Evolutionary conservation across 192 early-diverging fungal species (phyloP), one percentile per base, ranked within the genome.

Genomic region (Thamnidium elegans): DNA sequence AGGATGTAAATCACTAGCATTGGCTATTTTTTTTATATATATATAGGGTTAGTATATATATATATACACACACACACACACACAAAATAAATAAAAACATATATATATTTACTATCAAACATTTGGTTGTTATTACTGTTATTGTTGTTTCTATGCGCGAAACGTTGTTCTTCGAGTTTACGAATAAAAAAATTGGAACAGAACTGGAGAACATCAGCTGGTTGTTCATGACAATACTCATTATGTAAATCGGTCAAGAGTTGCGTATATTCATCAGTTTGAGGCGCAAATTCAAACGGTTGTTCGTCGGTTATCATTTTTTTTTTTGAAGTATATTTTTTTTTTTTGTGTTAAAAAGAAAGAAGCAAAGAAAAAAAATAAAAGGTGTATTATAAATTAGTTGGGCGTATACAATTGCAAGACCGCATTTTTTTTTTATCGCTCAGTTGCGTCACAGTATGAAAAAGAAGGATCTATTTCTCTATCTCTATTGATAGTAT

Each of bases 121-220:
- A 39, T 39, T 39, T 39, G 36, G 36, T 10, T 39, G 9, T 39
- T 39, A 39, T 39, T 39, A 51, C 34, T 31, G 20, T 50, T 44
- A 21, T 36, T 32, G 20, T 54, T 62, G 31, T 70, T 17, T 56
- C 61, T 26, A 39, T 46, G 54, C 31, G 67, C 45, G 3, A 14
- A n/a, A 34, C 70, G 50, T 42, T 73, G 66, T 34, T 73, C 55
- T 39, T 60, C 83, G 66, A 71, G 80, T 82, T 68, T 73, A 14
- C 31, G 50, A 30, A 58, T 59, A 56, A 73, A 73, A 36, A 65
- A 73, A 43, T 68, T 56, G 17, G 66, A 67, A 53, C 71, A 73
- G 34, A 68, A 73, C 58, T 73, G 71, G n/a, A 73, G 47, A n/a
- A 68, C 58, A 58, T 73, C 71, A 9, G 30, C 9, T 3, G 71